phyloP scores from a whole-genome alignment of 257 asterid species.

The Solanum etuberosum region DNA sequence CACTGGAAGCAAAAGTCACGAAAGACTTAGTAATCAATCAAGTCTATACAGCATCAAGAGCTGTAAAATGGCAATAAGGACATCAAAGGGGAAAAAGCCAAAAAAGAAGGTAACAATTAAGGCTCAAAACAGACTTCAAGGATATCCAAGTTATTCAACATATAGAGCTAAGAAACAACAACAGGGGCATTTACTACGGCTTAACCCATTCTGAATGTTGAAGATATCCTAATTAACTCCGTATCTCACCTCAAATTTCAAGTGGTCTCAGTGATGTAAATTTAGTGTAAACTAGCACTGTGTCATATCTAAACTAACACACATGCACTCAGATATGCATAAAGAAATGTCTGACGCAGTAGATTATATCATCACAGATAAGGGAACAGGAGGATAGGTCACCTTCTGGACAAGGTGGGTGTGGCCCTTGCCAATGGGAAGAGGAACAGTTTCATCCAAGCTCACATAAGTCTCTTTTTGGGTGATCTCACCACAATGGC shows the following conservation, averaged over 20 bases:
- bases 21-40: not conserved
- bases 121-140: not conserved
- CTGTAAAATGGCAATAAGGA: not conserved
- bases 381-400: not conserved
- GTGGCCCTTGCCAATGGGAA: slow-evolving; percentile 48
- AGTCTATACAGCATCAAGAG: not conserved
- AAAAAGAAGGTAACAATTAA: not conserved
- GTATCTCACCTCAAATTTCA: not conserved
- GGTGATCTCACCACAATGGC: slow-evolving; percentile 67
- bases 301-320: not conserved
- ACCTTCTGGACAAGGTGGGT: slow-evolving; percentile 76
- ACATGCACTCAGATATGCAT: not conserved
- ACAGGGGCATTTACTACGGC: not conserved
- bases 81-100: not conserved
- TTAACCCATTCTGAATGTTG: not conserved
- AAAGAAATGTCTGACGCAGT: not conserved
- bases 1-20: slow-evolving; percentile 37
- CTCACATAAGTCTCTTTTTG: slow-evolving; percentile 57
- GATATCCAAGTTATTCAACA: not conserved
- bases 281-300: not conserved
- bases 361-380: not conserved
- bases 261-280: not conserved
- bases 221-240: not conserved
- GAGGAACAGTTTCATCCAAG: slow-evolving; percentile 50
- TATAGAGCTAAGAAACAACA: not conserved